Base-by-base conservation (phyloP, 352 stramenopile species). In the Phytophthora pinifolia region DNA sequence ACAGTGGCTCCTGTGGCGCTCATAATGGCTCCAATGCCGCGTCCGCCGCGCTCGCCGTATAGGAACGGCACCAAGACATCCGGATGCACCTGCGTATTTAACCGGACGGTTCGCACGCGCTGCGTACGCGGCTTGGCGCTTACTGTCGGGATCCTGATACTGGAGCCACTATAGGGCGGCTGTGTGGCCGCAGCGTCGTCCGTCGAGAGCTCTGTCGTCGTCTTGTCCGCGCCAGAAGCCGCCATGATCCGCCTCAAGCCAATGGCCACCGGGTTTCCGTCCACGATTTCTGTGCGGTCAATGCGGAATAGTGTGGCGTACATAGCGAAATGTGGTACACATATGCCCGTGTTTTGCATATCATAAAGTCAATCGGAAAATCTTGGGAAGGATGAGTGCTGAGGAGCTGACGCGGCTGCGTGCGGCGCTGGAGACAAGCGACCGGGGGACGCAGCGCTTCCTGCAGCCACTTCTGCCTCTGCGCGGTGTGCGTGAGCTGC, bases 401-500 rank as follows among this genome's bases (percentile, higher is more conserved):
- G 52, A 62, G 12, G 72, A 88, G 29, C 42, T 78, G 46, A 56
- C 52, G 52, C 59, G 42, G 13, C 62, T 94, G 47, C 70, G 69
- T 32, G 33, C 41, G 0, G 73, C 53, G 55, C 75, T 94, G 9
- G 43, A 55, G 9, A 34, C 49, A 6, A 69, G 62, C 20, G 75
- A 88, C 61, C 67, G 74, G 32, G 46, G 77, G 55, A 92, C 82
- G 17, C 69, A 79, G 46, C 46, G 49, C 31, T 73, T 91, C 17
- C 45, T 94, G 14, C 60, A 62, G 4, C 79, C 82, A 4, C 60
- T 94, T 35, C 59, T 94, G 25, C 62, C 65, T 27, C 55, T 90
- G 10, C 65, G 61, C 6, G 70, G 82, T 6, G 79, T 92, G 34
- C 82, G 88, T 50, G 66, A 92, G 14, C 63, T 92, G 48, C 65